Conservation (phyloP, 2,329 filamentous ascomycete genomes). For the Fusarium equiseti region DNA sequence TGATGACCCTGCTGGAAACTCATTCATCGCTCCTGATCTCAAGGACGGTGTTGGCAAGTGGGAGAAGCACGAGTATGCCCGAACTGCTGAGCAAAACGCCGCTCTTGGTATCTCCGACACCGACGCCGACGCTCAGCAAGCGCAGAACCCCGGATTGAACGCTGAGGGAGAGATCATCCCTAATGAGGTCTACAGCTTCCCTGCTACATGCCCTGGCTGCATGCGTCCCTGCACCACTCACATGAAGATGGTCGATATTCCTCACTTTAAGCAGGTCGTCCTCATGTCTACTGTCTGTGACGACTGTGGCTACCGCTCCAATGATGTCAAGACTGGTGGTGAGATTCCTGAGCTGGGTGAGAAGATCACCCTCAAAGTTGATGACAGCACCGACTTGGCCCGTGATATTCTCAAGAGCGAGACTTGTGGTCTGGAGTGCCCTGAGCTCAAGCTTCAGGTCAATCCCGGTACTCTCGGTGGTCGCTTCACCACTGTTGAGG, state of each 20-base stretch:
- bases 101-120: constrained; percentile 80
- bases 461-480: constrained; percentile 95
- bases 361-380: constrained; percentile 82
- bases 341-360: constrained; percentile 88
- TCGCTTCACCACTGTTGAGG: constrained; percentile 96
- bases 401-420: constrained; percentile 97
- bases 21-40: constrained; percentile 91
- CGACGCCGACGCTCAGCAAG: constrained; percentile 66
- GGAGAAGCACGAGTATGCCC: constrained; percentile 84
- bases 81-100: constrained; percentile 88
- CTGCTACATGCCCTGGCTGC: constrained; percentile 91
- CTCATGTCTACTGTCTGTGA: constrained; percentile 95
- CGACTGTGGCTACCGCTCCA: constrained; percentile 91
- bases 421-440: constrained; percentile 86
- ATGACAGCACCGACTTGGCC: constrained; percentile 78
- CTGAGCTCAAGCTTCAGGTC: constrained; percentile 87
- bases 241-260: constrained; percentile 99
- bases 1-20: constrained; percentile 95
- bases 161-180: constrained; percentile 85
- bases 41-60: constrained; percentile 87
- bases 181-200: constrained; percentile 93
- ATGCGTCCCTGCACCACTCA: constrained; percentile 87
- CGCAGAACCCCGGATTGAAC: constrained; percentile 63
- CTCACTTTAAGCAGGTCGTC: constrained; percentile 97
- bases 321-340: constrained; percentile 97